Conservation (phyloP, 208 protist species). For the Leishmania lainsoni region DNA sequence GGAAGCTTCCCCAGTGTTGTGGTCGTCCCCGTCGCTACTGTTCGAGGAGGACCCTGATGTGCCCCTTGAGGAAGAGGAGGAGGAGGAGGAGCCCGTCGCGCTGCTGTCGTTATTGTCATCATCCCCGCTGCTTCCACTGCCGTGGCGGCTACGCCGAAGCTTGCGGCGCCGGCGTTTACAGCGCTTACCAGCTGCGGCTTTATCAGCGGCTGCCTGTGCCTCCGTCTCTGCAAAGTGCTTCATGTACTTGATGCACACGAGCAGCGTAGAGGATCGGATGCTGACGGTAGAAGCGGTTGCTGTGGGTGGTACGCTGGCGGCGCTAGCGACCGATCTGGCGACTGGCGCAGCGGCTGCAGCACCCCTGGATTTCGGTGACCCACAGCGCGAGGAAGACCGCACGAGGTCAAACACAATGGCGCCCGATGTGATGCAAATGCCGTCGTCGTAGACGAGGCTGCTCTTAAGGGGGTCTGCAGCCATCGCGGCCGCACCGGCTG, state of each 20-base stretch:
- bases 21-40: not conserved
- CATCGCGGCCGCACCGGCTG: not conserved
- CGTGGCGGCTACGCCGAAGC: constrained; percentile 2
- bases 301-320: not conserved
- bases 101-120: not conserved
- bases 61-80: not conserved
- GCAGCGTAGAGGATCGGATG: constrained; percentile 21
- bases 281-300: not conserved
- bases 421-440: constrained; percentile 30
- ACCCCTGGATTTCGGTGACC: not conserved
- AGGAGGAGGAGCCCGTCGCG: constrained; percentile 1
- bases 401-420: constrained; percentile 29
- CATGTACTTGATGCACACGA: constrained; percentile 50
- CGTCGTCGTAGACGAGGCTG: constrained; percentile 18
- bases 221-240: constrained; percentile 40
- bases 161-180: not conserved
- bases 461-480: not conserved
- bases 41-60: not conserved
- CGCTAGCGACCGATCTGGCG: not conserved
- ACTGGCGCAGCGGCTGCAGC: not conserved
- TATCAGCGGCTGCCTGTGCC: constrained; percentile 8
- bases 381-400: not conserved
- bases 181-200: not conserved
- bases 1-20: constrained; percentile 4
- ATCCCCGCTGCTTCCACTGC: constrained; percentile 4